These are phyloP conservation scores for Phoma sp. DNA, from an alignment of 2,329 filamentous ascomycete species.

Conservation along the genomic window DNA sequence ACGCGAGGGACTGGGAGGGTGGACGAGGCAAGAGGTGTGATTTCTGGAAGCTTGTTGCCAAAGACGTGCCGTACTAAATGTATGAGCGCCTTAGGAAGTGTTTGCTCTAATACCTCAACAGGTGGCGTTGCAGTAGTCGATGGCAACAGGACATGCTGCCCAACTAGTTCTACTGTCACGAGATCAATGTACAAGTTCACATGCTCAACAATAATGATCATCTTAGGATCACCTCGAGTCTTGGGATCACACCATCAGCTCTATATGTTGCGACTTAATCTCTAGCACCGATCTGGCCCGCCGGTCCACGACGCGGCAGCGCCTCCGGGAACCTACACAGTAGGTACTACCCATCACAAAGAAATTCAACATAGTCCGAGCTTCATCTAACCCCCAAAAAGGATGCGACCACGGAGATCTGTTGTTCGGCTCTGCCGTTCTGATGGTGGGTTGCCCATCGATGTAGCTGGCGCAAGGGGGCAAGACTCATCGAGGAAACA, in stretches of 20 bases:
- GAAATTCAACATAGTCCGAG: neutral
- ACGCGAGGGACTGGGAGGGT: slow-evolving; percentile 41
- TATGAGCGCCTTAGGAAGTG: neutral
- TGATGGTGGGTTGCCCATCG: neutral
- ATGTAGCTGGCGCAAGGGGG: neutral
- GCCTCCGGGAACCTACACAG: neutral
- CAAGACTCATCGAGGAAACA: neutral
- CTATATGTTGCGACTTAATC: neutral
- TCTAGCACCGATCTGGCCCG: neutral
- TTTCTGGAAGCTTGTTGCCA: slow-evolving; percentile 39
- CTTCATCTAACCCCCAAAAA: neutral
- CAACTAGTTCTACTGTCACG: neutral
- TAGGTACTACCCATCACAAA: too few species aligned
- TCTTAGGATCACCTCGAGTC: too few species aligned
- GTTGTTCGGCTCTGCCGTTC: neutral
- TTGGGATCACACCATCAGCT: too few species aligned
- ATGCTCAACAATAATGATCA: neutral
- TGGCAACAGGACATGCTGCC: neutral
- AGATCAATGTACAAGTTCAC: neutral
- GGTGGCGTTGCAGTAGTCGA: neutral
- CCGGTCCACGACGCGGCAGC: neutral
- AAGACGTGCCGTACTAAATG: slow-evolving; percentile 31
- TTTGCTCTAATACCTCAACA: neutral
- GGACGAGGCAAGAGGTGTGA: slow-evolving; percentile 40
- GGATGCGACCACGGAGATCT: neutral